Evolutionary conservation across 345 rosid species (phyloP), one percentile per base, ranked within the genome.

Genomic region (Turritis glabra): DNA sequence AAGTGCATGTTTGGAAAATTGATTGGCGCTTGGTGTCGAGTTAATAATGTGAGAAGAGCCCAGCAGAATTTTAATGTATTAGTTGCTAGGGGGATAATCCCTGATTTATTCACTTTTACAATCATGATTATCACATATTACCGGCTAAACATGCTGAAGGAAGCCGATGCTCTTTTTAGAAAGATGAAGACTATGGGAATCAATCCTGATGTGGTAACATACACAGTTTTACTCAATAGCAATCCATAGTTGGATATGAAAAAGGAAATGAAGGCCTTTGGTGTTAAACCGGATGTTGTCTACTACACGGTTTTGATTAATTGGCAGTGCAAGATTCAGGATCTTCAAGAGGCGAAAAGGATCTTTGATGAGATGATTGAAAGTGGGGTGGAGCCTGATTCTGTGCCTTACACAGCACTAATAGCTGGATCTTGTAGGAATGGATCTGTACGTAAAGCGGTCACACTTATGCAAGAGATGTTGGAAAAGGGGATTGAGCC

Each of bases 1-100:
- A 64, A 66, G 68, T 57, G 50, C 55, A 81, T 89, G 86, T 85
- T 73, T 48, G 50, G 79, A 19, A 82, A 73, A 43, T 69, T 88
- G 40, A 80, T 92, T 21, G 85, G 83, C 44, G 75, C 78, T 46
- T 71, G 84, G 73, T 87, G 86, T 73, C 64, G 48, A 55, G 86
- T 67, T 43, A 68, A 84, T 62, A 67, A 86, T 62, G 62, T 86
- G 78, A 64, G 47, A 67, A 84, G 41, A 52, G 92, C 92, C 2
- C 65, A 8, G 60, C 23, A 19, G 71, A 30, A 82, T 22, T 79
- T 87, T 40, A 35, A 82, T 56, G 37, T 13, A 35, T 63, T 81
- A 29, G 43, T 64, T 43, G 47, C n/a, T 32, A 78, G 53, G 21
- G 89, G 85, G 58, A 63, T 73, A 2, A 27, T 27, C 33, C 33